phyloP scores from a whole-genome alignment of 257 asterid genomes.

The Solanum megistacrolobum region DNA sequence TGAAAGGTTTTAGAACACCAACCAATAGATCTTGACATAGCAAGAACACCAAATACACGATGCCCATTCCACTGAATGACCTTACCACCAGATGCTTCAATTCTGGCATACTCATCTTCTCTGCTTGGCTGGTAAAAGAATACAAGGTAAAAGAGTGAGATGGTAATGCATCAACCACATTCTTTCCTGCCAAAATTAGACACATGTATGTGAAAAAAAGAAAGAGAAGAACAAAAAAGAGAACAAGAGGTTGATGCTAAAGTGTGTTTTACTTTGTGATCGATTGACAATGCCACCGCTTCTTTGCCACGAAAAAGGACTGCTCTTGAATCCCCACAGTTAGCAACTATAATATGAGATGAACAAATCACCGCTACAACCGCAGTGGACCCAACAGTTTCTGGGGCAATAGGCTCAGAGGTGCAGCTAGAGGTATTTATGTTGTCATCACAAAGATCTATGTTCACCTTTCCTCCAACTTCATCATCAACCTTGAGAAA shows the following conservation, averaged over 20 bases:
- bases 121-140: constrained; percentile 47
- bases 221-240: not conserved
- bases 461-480: constrained; percentile 51
- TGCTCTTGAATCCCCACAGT: constrained; percentile 86
- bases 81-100: constrained; percentile 86
- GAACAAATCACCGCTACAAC: constrained; percentile 73
- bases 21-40: constrained; percentile 92
- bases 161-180: not conserved
- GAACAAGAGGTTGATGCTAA: not conserved
- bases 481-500: constrained; percentile 70
- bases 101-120: constrained; percentile 79
- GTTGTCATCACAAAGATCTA: constrained; percentile 13
- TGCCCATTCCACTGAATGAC: constrained; percentile 89
- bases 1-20: constrained; percentile 10
- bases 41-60: constrained; percentile 90
- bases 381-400: constrained; percentile 82
- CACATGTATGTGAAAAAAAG: not conserved
- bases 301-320: constrained; percentile 86
- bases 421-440: constrained; percentile 8
- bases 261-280: constrained; percentile 48
- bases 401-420: constrained; percentile 51
- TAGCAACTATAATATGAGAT: constrained; percentile 70
- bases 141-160: not conserved
- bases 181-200: not conserved
- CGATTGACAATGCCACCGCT: constrained; percentile 54